These are phyloP conservation scores for Tetracladium setigerum DNA, from an alignment of 495 filamentous ascomycete genomes.

Conservation along the genomic window DNA sequence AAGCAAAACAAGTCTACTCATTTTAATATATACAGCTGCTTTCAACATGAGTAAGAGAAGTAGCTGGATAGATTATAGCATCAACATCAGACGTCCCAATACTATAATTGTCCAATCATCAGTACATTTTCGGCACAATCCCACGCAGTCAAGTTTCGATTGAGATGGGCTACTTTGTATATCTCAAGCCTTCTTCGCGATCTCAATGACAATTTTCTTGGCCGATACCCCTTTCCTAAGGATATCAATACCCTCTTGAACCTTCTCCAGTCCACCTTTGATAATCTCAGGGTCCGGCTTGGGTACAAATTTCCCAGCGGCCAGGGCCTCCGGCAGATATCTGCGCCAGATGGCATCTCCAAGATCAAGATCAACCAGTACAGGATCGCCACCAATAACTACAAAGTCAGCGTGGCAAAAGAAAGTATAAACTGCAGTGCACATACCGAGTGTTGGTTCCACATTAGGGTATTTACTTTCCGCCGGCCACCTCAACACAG, in stretches of 20 bases:
- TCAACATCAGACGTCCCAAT: too few relatives aligned
- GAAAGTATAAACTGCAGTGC: background rate
- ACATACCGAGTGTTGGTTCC: conserved; percentile 1
- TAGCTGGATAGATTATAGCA: too few relatives aligned
- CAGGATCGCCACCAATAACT: conserved; percentile 9
- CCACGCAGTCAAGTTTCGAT: too few relatives aligned
- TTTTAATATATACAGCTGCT: too few relatives aligned
- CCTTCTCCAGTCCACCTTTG: conserved; percentile 27
- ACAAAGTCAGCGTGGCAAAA: background rate
- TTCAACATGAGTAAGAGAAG: too few relatives aligned
- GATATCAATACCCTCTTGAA: conserved; percentile 29
- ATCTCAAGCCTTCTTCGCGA: too few relatives aligned
- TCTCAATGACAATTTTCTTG: conserved; percentile 29
- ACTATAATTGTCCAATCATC: too few relatives aligned
- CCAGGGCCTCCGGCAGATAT: conserved; percentile 10
- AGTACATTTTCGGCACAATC: too few relatives aligned
- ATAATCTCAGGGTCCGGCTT: conserved; percentile 29
- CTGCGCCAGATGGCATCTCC: conserved; percentile 16
- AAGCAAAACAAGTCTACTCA: too few relatives aligned
- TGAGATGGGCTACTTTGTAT: too few relatives aligned
- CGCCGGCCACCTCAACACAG: conserved; percentile 8
- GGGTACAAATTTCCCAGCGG: conserved; percentile 11
- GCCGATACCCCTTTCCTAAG: conserved; percentile 29
- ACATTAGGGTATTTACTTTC: background rate
- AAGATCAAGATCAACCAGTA: conserved; percentile 5